Percentiles rank a stretch among this genome's conserved stretches.
phyloP scores from a whole-genome alignment of 345 rosid genomes.

The Salix udensis region DNA sequence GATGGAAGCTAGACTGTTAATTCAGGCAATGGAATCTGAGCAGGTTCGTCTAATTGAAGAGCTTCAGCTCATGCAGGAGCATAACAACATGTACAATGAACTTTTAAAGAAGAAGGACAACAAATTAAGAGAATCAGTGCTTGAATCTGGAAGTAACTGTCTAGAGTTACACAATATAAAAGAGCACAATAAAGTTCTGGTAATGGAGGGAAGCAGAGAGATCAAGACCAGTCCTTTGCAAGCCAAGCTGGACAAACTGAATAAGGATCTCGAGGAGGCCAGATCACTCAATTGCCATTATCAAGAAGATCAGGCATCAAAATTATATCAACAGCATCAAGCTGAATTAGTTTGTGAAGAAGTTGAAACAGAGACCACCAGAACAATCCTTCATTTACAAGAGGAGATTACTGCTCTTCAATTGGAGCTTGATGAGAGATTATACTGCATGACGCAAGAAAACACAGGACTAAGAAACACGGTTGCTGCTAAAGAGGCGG shows the following conservation, averaged over 20 bases:
- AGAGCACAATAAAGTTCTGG: conserved; percentile 20
- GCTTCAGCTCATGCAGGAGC: conserved; percentile 40
- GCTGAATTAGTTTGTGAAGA: conserved; percentile 66
- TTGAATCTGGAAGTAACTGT: conserved; percentile 23
- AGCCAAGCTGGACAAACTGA: conserved; percentile 48
- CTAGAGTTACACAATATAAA: conserved; percentile 20
- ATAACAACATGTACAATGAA: conserved; percentile 39
- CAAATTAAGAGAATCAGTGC: conserved; percentile 30
- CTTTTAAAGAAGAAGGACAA: conserved; percentile 34
- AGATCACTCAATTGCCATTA: conserved; percentile 49
- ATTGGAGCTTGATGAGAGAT: conserved; percentile 51
- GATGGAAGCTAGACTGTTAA: conserved; percentile 32
- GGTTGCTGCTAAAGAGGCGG: conserved; percentile 59
- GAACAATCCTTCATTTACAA: conserved; percentile 75
- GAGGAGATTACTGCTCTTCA: conserved; percentile 67
- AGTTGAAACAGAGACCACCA: conserved; percentile 75
- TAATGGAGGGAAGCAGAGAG: conserved; percentile 26
- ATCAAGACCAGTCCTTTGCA: conserved; percentile 35
- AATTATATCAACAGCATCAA: conserved; percentile 52
- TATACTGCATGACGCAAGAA: conserved; percentile 47
- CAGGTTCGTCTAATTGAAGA: conserved; percentile 39
- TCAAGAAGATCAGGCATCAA: conserved; percentile 52
- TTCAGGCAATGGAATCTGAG: conserved; percentile 40
- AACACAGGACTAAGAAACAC: conserved; percentile 45
- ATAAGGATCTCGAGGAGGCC: conserved; percentile 57